Evolutionary conservation across 106 monocot genomes (phyloP).

Genomic region (Amphibolis antarctica): DNA sequence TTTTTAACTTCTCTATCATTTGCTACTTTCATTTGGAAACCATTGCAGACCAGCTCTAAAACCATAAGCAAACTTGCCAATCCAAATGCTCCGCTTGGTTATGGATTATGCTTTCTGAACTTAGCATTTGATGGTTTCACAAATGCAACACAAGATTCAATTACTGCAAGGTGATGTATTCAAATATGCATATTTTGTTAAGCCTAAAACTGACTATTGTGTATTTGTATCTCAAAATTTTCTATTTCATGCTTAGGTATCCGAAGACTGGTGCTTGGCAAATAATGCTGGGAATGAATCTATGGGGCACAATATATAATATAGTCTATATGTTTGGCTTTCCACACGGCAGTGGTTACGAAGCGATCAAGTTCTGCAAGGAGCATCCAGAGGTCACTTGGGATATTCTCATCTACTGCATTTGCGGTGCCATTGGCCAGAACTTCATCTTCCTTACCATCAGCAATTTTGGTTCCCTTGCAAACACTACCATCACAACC

Average conservation of each 20-base stretch:
- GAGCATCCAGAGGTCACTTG: slow-evolving; percentile 90
- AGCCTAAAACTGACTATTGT: neutral
- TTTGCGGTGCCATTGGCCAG: slow-evolving; percentile 90
- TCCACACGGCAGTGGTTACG: slow-evolving; percentile 55
- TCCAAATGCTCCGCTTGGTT: slow-evolving; percentile 95
- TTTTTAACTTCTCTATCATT: neutral
- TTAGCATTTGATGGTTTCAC: slow-evolving; percentile 92
- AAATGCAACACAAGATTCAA: slow-evolving; percentile 93
- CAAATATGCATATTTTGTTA: neutral
- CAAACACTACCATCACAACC: slow-evolving; percentile 93
- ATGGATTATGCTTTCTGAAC: slow-evolving; percentile 83
- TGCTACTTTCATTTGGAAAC: neutral
- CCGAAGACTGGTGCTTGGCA: slow-evolving; percentile 94
- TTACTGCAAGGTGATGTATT: slow-evolving; percentile 42
- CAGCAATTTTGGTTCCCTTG: slow-evolving; percentile 69
- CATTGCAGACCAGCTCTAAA: slow-evolving; percentile 87
- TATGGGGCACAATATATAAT: slow-evolving; percentile 91
- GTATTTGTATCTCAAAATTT: neutral
- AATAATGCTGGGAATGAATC: slow-evolving; percentile 98
- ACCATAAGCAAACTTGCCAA: slow-evolving; percentile 87
- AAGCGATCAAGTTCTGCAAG: slow-evolving; percentile 59
- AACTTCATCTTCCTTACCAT: slow-evolving; percentile 92
- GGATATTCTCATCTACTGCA: slow-evolving; percentile 82
- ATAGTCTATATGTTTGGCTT: slow-evolving; percentile 71
- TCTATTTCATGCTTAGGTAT: slow-evolving; percentile 29